phyloP scores from a whole-genome alignment of 768 basidiomycete genomes.

The Piloderma croceum region DNA sequence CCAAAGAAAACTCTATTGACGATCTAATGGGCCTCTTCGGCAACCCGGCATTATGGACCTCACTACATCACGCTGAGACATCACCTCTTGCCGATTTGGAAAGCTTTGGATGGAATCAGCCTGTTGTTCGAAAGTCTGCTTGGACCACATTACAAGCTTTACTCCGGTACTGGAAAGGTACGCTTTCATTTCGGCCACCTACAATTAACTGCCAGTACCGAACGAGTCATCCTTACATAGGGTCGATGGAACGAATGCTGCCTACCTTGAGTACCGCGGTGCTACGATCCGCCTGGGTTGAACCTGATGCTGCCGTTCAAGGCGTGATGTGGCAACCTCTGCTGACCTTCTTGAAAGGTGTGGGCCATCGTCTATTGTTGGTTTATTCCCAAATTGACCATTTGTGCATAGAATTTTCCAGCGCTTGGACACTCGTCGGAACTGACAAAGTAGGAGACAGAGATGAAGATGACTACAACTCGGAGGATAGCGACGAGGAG shows the following conservation, averaged over 20 bases:
- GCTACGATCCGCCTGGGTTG: slow-evolving; percentile 65
- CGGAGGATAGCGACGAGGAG: slow-evolving; percentile 31
- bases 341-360: slow-evolving; percentile 68
- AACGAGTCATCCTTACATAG: no score
- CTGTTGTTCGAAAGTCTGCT: slow-evolving; percentile 63
- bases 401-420: slow-evolving; percentile 46
- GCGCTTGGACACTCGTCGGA: slow-evolving; percentile 56
- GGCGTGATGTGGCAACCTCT: slow-evolving; percentile 64
- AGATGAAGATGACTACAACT: slow-evolving; percentile 28
- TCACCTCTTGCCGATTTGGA: slow-evolving; percentile 40
- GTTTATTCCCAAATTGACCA: background rate
- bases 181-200: background rate
- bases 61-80: slow-evolving; percentile 38
- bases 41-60: slow-evolving; percentile 57
- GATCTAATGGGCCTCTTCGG: slow-evolving; percentile 36
- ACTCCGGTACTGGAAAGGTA: slow-evolving; percentile 43
- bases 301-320: slow-evolving; percentile 67
- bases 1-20: slow-evolving; percentile 10
- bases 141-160: slow-evolving; percentile 54
- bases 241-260: slow-evolving; percentile 26
- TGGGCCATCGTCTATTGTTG: slow-evolving; percentile 11
- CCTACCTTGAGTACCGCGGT: slow-evolving; percentile 50
- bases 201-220: background rate
- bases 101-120: slow-evolving; percentile 59
- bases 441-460: slow-evolving; percentile 16